A percentile compares a stretch with the other conserved stretches of the same genome.
phyloP scores from a whole-genome alignment of 345 rosid genomes.

The Passiflora organensis region DNA sequence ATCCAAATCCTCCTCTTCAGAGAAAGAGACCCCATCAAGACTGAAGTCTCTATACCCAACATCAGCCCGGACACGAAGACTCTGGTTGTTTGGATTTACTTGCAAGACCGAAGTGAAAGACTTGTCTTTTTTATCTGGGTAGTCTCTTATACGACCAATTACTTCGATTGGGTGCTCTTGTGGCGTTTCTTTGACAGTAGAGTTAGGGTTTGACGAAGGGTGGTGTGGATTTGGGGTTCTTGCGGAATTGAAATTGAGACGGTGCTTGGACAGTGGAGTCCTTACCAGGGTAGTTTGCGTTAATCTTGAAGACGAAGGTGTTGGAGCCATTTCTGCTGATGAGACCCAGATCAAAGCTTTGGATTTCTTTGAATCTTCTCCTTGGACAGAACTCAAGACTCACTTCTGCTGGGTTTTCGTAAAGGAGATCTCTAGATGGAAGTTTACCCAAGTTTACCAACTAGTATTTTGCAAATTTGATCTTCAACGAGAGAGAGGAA shows the following conservation, averaged over 20 bases:
- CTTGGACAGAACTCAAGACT: background rate
- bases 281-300: constrained; percentile 20
- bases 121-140: constrained; percentile 60
- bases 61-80: constrained; percentile 76
- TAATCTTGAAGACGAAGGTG: constrained; percentile 56
- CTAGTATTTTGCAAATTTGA: background rate
- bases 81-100: constrained; percentile 47
- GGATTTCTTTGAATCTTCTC: background rate
- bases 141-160: constrained; percentile 65
- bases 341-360: constrained; percentile 1
- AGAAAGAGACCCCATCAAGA: constrained; percentile 78
- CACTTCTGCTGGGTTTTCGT: background rate
- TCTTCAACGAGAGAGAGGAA: background rate
- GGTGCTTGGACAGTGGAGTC: constrained; percentile 78
- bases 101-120: constrained; percentile 44
- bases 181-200: constrained; percentile 36
- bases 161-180: constrained; percentile 91
- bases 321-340: constrained; percentile 62
- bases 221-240: constrained; percentile 33
- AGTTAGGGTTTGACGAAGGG: constrained; percentile 43
- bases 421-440: background rate
- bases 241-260: constrained; percentile 49
- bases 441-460: background rate
- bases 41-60: constrained; percentile 83
- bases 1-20: constrained; percentile 72